Percentiles rank a stretch among this genome's conserved stretches.
Conservation (phyloP, 1,284 basidiomycete genomes). For the Amylostereum chailletii region DNA sequence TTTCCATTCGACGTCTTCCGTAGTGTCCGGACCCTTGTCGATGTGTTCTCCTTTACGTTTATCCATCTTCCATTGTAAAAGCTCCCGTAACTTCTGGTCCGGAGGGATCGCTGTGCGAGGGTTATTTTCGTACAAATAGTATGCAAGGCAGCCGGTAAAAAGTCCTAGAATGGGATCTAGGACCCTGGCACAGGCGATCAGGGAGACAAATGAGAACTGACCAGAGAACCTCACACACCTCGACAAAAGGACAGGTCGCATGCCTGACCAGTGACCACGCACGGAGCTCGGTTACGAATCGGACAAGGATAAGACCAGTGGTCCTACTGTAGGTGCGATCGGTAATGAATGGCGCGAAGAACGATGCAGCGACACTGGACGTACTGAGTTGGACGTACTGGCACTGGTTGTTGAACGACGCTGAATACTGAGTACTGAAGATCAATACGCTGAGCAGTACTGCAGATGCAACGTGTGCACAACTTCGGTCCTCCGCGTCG, state of each 20-base stretch:
- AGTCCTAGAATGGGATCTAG: conserved; percentile 72
- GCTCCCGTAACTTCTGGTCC: conserved; percentile 54
- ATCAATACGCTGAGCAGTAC: too few species aligned
- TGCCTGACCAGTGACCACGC: neutral
- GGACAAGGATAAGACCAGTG: too few species aligned
- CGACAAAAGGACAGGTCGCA: conserved; percentile 13
- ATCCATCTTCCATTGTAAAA: conserved; percentile 58
- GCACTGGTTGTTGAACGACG: too few species aligned
- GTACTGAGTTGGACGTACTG: too few species aligned
- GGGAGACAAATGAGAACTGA: neutral
- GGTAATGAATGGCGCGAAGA: too few species aligned
- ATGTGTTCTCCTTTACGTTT: conserved; percentile 6
- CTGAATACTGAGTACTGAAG: too few species aligned
- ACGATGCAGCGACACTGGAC: too few species aligned
- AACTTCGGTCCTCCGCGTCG: too few species aligned
- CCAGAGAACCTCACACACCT: conserved; percentile 11
- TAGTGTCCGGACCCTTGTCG: conserved; percentile 3
- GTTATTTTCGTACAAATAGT: conserved; percentile 77
- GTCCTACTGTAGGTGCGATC: too few species aligned
- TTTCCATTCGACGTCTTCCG: conserved; percentile 12
- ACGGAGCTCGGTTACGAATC: too few species aligned
- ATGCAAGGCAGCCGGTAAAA: conserved; percentile 78
- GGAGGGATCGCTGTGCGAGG: conserved; percentile 65
- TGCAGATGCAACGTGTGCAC: too few species aligned
- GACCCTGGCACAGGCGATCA: conserved; percentile 25